A percentile compares a stretch with the other conserved stretches of the same genome.
phyloP scores from a whole-genome alignment of 1,284 basidiomycete species.

The Malassezia arunalokei region DNA sequence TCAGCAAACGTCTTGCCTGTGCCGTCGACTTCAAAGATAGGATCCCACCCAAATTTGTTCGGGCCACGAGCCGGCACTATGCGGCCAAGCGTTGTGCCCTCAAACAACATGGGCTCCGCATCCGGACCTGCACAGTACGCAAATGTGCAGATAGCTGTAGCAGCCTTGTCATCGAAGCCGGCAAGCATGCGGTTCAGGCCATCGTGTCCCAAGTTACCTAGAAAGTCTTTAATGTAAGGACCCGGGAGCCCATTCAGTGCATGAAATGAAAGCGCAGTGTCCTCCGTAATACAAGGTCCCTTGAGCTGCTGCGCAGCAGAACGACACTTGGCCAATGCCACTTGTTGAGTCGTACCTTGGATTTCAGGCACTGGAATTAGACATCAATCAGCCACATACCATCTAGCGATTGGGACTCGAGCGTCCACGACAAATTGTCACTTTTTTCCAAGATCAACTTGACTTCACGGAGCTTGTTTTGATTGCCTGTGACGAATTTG shows the following conservation, averaged over 20 bases:
- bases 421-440: conserved; percentile 16
- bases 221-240: conserved; percentile 78
- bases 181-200: conserved; percentile 66
- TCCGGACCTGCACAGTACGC: conserved; percentile 58
- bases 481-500: conserved; percentile 79
- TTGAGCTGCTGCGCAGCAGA: conserved; percentile 57
- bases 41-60: conserved; percentile 74
- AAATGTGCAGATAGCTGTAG: conserved; percentile 87
- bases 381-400: conserved; percentile 13
- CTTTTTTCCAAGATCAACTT: conserved; percentile 53
- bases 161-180: conserved; percentile 69
- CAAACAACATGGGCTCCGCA: conserved; percentile 56
- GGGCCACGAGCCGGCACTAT: conserved; percentile 78
- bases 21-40: conserved; percentile 64
- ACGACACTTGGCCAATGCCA: conserved; percentile 75
- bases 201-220: conserved; percentile 24
- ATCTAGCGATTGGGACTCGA: conserved; percentile 13
- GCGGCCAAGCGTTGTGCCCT: conserved; percentile 72
- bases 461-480: conserved; percentile 84
- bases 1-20: conserved; percentile 75
- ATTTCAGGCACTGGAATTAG: conserved; percentile 66
- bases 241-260: conserved; percentile 83
- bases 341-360: conserved; percentile 81
- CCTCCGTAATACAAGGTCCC: conserved; percentile 85
- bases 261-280: conserved; percentile 83